A percentile compares a stretch with the other conserved stretches of the same genome.
Evolutionary conservation across 192 early-diverging fungal species (phyloP).

Genomic region (Kappamyces sp.): DNA sequence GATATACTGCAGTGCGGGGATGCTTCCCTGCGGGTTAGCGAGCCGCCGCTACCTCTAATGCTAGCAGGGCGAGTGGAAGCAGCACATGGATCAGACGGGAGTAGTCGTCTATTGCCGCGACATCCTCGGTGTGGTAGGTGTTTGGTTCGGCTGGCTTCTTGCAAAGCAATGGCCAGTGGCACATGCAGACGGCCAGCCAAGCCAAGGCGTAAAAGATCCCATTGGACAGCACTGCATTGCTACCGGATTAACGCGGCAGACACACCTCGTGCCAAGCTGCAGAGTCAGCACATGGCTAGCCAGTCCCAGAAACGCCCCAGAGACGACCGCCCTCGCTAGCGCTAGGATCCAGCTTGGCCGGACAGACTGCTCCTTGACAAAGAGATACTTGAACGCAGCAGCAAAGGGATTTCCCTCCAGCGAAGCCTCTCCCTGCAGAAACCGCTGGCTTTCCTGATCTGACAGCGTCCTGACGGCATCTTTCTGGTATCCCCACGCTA

Average conservation of each 20-base stretch:
- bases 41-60: too few species aligned
- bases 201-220: neutral
- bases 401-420: conserved; percentile 13
- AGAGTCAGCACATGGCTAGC: neutral
- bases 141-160: conserved; percentile 7
- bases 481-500: neutral
- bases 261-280: neutral
- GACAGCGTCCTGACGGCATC: neutral
- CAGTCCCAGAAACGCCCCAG: neutral
- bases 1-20: too few species aligned
- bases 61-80: too few species aligned
- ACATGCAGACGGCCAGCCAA: conserved; percentile 2
- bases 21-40: too few species aligned
- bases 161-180: conserved; percentile 2
- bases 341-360: neutral
- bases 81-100: neutral
- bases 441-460: neutral
- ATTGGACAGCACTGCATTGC: neutral
- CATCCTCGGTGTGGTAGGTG: conserved; percentile 5
- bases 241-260: neutral
- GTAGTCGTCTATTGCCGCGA: conserved; percentile 3
- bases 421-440: conserved; percentile 6
- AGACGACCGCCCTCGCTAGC: neutral
- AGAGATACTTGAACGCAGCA: conserved; percentile 5
- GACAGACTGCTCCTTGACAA: neutral